These are phyloP conservation scores for Scheffersomyces quercinus DNA, from an alignment of 1,139 yeast genomes.

Conservation along the genomic window DNA sequence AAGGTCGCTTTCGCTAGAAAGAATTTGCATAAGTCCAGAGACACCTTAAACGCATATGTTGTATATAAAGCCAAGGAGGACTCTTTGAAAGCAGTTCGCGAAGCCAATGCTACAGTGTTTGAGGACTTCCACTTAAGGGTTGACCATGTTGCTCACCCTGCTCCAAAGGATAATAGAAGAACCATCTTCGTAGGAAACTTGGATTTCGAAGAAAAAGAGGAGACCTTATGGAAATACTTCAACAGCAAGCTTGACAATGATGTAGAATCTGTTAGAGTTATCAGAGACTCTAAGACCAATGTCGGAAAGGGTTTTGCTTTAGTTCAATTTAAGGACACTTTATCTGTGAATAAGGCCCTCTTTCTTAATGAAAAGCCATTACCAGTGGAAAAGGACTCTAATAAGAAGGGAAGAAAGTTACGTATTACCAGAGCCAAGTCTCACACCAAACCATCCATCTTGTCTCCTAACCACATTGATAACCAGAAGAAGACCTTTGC, in stretches of 20 bases:
- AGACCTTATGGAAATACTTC: conserved; percentile 83
- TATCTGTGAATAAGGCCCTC: conserved; percentile 80
- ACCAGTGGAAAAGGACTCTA: conserved; percentile 29
- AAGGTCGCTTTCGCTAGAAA: conserved; percentile 88
- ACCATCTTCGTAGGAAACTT: conserved; percentile 92
- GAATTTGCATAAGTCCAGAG: conserved; percentile 74
- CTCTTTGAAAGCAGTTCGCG: conserved; percentile 52
- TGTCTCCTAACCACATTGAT: conserved; percentile 48
- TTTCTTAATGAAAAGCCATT: conserved; percentile 73
- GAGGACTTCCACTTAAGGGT: conserved; percentile 79
- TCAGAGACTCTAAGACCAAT: conserved; percentile 91
- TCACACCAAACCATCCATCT: conserved; percentile 46
- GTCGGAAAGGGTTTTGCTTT: conserved; percentile 97
- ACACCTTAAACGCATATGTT: conserved; percentile 83
- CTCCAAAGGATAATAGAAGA: conserved; percentile 78
- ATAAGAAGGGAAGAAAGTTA: conserved; percentile 58
- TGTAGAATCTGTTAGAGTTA: conserved; percentile 84
- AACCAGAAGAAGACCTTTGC: conserved; percentile 31
- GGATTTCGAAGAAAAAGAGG: conserved; percentile 92
- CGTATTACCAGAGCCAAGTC: conserved; percentile 79
- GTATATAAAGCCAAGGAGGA: conserved; percentile 61
- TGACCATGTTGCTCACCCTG: conserved; percentile 90
- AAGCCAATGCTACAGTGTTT: conserved; percentile 68
- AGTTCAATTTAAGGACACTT: conserved; percentile 84
- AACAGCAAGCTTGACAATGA: conserved; percentile 57